Conservation (phyloP, 2,329 filamentous ascomycete species). For the Oidium heveae region DNA sequence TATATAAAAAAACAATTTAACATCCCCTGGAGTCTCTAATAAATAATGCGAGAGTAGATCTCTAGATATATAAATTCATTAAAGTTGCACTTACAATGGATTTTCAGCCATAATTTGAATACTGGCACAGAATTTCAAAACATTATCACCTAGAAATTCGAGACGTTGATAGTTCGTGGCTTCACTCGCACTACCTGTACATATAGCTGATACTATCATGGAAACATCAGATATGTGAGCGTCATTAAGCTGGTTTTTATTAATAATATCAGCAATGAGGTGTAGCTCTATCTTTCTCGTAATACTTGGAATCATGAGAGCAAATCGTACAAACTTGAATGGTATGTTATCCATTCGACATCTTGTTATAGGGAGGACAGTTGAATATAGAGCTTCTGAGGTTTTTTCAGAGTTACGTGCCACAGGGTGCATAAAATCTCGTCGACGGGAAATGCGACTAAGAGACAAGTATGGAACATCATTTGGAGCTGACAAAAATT, state of each 20-base stretch:
- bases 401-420: neutral
- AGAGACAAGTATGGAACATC: constrained; percentile 25
- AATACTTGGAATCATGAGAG: constrained; percentile 46
- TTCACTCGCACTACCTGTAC: constrained; percentile 32
- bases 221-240: constrained; percentile 27
- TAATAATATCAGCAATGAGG: constrained; percentile 36
- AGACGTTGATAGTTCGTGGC: constrained; percentile 52
- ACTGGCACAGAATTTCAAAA: constrained; percentile 51
- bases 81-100: constrained; percentile 15
- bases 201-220: constrained; percentile 44
- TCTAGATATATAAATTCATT: too few relatives aligned
- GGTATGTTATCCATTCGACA: constrained; percentile 25
- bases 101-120: constrained; percentile 35
- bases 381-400: constrained; percentile 17
- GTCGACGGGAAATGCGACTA: constrained; percentile 24
- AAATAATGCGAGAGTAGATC: too few relatives aligned
- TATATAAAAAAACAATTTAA: too few relatives aligned
- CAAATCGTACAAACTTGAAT: constrained; percentile 18
- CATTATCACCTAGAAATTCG: constrained; percentile 67
- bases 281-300: constrained; percentile 40
- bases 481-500: constrained; percentile 17
- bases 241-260: constrained; percentile 24
- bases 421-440: constrained; percentile 29
- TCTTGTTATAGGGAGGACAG: constrained; percentile 21
- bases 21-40: too few relatives aligned